Base-by-base conservation (phyloP, 2,329 filamentous ascomycete genomes). In the Xylariaceae sp. region DNA sequence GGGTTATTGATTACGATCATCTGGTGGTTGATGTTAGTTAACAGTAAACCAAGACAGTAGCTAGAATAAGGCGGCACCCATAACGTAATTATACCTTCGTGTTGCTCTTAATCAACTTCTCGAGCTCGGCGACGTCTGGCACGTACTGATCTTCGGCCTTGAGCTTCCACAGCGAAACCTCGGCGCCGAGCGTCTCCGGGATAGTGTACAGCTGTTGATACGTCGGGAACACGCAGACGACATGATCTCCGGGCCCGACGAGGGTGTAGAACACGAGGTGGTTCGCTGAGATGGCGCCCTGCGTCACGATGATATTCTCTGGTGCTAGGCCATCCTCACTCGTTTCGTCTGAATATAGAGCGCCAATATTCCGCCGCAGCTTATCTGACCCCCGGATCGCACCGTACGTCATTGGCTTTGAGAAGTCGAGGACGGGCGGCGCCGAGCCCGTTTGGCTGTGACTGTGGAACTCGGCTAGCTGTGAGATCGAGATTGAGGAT, bases 171-270 rank as follows among this genome's bases (percentile, higher is more conserved):
- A 94, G 72, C 37, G 87, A 86, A 14, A 96, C 89, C 56, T 91
- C 84, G 1, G 90, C 91, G 0, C 92, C 91, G 4, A 96, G 76
- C 33, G 86, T 88, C 63, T 81, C 79, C 0, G 92, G 91, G 1
- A 96, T 84, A 8, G 86, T 79, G 69, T 94, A 95, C 1, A 96
- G 81, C 67, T 95, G 91, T 71, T 95, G 90, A 67, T 95, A 96
- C 1, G 91, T 94, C 11, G 92, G 92, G 70, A 92, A 91, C 56
- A 95, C 89, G 68, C 90, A 95, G 56, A 96, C 83, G 43, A 94
- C 89, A 79, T 96, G 92, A 69, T 96, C 91, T 1, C 87, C 89
- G 0, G 86, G 84, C 0, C 85, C 84, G 2, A 95, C 71, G 6
- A 95, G 78, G 1, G 87, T 80, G 71, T 93, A 93, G 6, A 95